Conservation (phyloP, 2,329 filamentous ascomycete species). For the Ophiocordyceps camponoti-leonardi region DNA sequence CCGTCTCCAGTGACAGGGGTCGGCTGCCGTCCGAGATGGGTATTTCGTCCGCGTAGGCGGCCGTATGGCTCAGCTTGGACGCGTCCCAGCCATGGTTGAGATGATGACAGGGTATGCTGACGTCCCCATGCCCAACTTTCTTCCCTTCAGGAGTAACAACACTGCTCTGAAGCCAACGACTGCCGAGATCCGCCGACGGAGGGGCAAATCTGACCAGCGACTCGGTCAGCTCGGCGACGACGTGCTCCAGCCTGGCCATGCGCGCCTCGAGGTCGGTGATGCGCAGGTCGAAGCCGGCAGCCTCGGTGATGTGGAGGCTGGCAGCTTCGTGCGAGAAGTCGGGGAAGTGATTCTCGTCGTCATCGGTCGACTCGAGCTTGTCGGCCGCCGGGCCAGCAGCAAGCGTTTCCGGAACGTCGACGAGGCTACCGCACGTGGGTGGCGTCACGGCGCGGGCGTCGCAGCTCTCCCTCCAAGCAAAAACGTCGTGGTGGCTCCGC, state of each 20-base stretch:
- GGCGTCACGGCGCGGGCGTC: constrained; percentile 17
- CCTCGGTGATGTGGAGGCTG: constrained; percentile 40
- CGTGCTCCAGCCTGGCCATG: constrained; percentile 33
- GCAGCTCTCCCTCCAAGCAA: constrained; percentile 32
- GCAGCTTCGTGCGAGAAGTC: constrained; percentile 25
- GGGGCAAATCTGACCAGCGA: constrained; percentile 19
- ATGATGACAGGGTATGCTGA: too few species aligned
- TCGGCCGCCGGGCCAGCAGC: constrained; percentile 12
- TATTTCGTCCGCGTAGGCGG: too few species aligned
- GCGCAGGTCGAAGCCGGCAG: constrained; percentile 33
- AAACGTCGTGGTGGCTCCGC: constrained; percentile 46
- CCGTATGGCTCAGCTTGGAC: too few species aligned
- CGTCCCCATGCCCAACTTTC: too few species aligned
- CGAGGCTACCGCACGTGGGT: constrained; percentile 16
- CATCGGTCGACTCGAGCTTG: constrained; percentile 11
- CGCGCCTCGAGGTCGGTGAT: constrained; percentile 32
- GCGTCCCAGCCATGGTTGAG: too few species aligned
- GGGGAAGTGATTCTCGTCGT: constrained; percentile 15
- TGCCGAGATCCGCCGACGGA: background rate
- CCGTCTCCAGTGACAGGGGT: constrained; percentile 27
- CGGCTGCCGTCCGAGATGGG: constrained; percentile 12
- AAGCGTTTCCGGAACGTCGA: constrained; percentile 16
- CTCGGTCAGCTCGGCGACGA: constrained; percentile 32
- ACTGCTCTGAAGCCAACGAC: too few species aligned
- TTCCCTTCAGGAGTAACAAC: too few species aligned